A percentile compares a stretch with the other conserved stretches of the same genome.
phyloP scores from a whole-genome alignment of 192 early-diverging fungal genomes.

The Entrophospora sp. region DNA sequence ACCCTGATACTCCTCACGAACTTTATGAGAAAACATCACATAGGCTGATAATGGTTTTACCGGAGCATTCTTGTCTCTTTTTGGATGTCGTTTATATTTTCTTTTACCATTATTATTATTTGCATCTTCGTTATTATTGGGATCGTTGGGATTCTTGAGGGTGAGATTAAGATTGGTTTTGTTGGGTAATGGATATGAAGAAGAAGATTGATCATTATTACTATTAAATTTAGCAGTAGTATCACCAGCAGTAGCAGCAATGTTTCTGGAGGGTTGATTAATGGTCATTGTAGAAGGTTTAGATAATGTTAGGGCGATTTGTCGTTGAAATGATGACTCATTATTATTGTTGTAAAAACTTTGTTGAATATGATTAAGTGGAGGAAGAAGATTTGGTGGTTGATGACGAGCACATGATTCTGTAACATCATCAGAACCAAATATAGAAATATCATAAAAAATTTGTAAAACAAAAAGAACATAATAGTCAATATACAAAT shows the following conservation, averaged over 20 bases:
- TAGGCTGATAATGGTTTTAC: conserved; percentile 40
- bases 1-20: conserved; percentile 30
- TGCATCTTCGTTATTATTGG: no score
- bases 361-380: no score
- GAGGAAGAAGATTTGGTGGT: no score
- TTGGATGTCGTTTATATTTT: conserved; percentile 39
- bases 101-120: conserved; percentile 19
- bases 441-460: no score
- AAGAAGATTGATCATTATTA: background rate
- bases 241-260: background rate
- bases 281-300: background rate
- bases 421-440: no score
- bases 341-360: background rate
- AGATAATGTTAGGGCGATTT: background rate
- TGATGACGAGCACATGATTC: no score
- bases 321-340: background rate
- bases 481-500: no score
- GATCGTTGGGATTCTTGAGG: background rate
- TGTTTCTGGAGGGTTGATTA: background rate
- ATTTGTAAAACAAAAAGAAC: no score
- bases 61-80: conserved; percentile 38
- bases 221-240: background rate
- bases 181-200: background rate
- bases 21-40: conserved; percentile 39
- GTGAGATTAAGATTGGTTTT: background rate